Evolutionary conservation across 2,329 filamentous ascomycete genomes (phyloP), one percentile per base, ranked within the genome.

Genomic region (Aspergillus aculeatus): DNA sequence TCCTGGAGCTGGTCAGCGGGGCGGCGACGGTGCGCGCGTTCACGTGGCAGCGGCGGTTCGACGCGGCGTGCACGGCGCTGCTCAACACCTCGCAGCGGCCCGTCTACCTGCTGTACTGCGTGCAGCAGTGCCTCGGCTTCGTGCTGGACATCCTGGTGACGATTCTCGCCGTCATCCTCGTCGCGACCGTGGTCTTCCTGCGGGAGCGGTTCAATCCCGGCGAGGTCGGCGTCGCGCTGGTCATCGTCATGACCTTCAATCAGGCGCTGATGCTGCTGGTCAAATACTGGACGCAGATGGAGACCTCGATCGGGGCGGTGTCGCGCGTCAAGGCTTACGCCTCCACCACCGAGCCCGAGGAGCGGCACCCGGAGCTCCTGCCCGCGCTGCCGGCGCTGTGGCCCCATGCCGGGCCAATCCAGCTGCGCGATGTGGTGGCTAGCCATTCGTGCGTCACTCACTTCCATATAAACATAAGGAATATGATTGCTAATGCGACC

Each of bases 11-110:
- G 0, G 64, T 83, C 1, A 69, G 75, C 4, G 82, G 82, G 0
- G 63, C 83, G 0, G 62, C 74, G 0, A 84, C 82, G 0, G 78
- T 85, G 23, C 78, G 81, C 6, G 78, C 82, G 0, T 83, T 82
- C 55, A 75, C 75, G 1, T 84, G 81, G 81, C 72, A 75, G 16
- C 60, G 64, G 2, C 67, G 70, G 1, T 73, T 80, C 26, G 68
- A 74, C 1, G 62, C 75, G 12, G 77, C 77, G 31, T 77, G 74
- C 2, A 69, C 76, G 0, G 56, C 65, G 2, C 60, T 75, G 21
- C 69, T 81, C 6, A 76, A 81, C 57, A 62, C 68, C n/a, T 77
- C 75, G 5, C 79, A 81, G 57, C 69, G 71, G 4, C 78, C 80
- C 4, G 78, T 76, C 61, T 82, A 81, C 63, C 73, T 81, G 6